A percentile compares a stretch with the other conserved stretches of the same genome.
Conservation (phyloP, 768 basidiomycete genomes). For the Rhodosporidiobolus odoratus region DNA sequence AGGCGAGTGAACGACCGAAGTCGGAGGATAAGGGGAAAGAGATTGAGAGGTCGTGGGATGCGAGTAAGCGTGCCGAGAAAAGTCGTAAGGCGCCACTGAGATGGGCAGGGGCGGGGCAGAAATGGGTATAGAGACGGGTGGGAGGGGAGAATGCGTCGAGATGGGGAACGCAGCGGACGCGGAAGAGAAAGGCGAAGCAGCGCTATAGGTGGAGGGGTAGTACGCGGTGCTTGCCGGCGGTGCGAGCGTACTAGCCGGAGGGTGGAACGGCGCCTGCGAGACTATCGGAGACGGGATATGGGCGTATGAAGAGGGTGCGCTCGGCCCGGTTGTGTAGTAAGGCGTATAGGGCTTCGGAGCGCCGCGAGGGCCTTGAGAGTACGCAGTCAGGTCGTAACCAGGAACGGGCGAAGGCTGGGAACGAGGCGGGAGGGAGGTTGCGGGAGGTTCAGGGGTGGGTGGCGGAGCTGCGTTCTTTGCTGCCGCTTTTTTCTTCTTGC, state of each 20-base stretch:
- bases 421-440: neutral
- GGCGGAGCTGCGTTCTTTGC: neutral
- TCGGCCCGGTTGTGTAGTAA: conserved; percentile 14
- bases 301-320: conserved; percentile 1
- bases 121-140: neutral
- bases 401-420: too few species aligned
- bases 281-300: neutral
- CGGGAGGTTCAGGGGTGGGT: neutral
- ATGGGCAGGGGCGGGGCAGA: too few species aligned
- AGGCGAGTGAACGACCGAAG: too few species aligned
- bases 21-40: too few species aligned
- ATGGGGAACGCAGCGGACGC: neutral
- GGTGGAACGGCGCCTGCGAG: conserved; percentile 2
- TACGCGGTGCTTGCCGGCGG: neutral
- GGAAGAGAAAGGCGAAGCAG: too few species aligned
- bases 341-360: conserved; percentile 27
- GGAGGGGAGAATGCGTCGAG: neutral
- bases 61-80: neutral
- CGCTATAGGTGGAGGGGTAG: neutral
- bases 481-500: conserved; percentile 19
- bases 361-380: neutral
- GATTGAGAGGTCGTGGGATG: neutral
- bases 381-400: conserved; percentile 4
- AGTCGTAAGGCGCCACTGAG: neutral
- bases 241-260: neutral